Conservation (phyloP, 768 basidiomycete genomes). For the Naganishia onofrii region DNA sequence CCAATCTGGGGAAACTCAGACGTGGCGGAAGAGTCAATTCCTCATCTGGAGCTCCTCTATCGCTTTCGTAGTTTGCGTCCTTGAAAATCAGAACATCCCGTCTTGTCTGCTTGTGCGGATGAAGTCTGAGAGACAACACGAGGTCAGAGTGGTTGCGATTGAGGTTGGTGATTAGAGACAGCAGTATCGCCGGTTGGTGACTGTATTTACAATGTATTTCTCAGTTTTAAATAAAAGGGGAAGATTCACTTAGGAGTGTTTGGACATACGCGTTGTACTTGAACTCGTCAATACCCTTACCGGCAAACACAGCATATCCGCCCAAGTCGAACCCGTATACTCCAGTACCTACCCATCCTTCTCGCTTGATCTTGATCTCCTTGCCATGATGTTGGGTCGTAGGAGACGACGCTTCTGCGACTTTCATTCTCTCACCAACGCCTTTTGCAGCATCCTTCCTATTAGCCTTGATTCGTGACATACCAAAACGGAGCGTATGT, state of each 20-base stretch:
- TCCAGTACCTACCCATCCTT: conserved; percentile 17
- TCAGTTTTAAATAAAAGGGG: not conserved
- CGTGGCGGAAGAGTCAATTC: not conserved
- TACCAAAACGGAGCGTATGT: not conserved
- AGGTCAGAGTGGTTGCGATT: conserved; percentile 1
- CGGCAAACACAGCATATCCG: conserved; percentile 14
- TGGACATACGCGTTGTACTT: conserved; percentile 15
- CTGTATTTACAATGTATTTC: not conserved
- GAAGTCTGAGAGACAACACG: conserved; percentile 9
- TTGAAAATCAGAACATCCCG: conserved; percentile 22
- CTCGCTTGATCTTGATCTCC: conserved; percentile 21
- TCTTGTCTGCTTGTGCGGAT: conserved; percentile 11
- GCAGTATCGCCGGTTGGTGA: conserved; percentile 19
- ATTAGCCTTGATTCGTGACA: too few relatives aligned
- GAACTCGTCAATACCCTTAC: conserved; percentile 18
- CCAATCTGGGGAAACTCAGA: not conserved
- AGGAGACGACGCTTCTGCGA: not conserved
- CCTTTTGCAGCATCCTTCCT: too few relatives aligned
- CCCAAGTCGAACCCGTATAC: conserved; percentile 23
- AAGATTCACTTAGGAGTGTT: not conserved
- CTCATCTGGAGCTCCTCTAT: not conserved
- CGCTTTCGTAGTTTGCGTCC: not conserved
- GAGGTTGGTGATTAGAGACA: conserved; percentile 4
- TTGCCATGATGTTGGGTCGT: not conserved
- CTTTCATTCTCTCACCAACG: not conserved